These are phyloP conservation scores for Hypoxylon rickii DNA, from an alignment of 495 filamentous ascomycete species.

Conservation along the genomic window DNA sequence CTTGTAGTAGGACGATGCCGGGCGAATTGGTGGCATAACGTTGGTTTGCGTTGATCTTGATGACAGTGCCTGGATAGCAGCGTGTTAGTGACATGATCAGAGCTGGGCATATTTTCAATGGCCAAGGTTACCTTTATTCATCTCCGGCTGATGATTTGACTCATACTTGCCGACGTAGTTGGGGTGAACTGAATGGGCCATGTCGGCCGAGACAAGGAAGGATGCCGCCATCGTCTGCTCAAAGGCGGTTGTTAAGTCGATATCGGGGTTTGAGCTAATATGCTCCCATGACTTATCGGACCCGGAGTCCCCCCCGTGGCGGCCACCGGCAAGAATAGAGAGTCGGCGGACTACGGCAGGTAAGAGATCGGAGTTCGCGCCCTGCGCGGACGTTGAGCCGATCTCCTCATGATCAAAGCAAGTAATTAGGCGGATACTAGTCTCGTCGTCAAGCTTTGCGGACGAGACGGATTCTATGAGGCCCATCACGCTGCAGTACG, in stretches of 20 bases:
- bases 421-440: conserved; percentile 82
- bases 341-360: conserved; percentile 87
- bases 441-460: conserved; percentile 68
- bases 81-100: neutral
- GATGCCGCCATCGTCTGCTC: conserved; percentile 92
- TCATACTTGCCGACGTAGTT: conserved; percentile 95
- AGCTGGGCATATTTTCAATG: neutral
- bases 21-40: conserved; percentile 96
- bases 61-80: conserved; percentile 67
- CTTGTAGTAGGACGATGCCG: conserved; percentile 89
- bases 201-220: conserved; percentile 94
- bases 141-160: conserved; percentile 82
- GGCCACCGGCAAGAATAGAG: conserved; percentile 68
- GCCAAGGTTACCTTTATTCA: conserved; percentile 70
- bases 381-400: conserved; percentile 87
- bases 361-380: conserved; percentile 89
- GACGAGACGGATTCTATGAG: conserved; percentile 74
- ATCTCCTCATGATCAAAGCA: conserved; percentile 99
- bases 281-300: conserved; percentile 58
- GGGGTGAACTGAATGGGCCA: conserved; percentile 93
- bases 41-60: conserved; percentile 97
- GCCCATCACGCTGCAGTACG: conserved; percentile 81
- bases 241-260: conserved; percentile 74
- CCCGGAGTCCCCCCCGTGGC: conserved; percentile 41
- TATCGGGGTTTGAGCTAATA: conserved; percentile 52